phyloP scores from a whole-genome alignment of 2,329 filamentous ascomycete species.

The Lachnellula cervina region DNA sequence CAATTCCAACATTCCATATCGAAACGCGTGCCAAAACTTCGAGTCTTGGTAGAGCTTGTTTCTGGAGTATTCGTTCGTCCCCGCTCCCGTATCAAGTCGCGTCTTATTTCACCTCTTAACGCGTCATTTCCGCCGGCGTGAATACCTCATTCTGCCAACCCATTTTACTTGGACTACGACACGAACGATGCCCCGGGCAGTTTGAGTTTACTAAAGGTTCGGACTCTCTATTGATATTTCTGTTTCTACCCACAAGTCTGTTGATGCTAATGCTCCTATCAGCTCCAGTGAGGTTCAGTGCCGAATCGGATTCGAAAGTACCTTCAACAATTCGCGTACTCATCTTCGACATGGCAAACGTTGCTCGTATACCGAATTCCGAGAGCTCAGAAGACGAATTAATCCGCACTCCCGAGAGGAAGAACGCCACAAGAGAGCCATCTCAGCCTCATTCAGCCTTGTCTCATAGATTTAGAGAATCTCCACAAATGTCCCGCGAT shows the following conservation, averaged over 20 bases:
- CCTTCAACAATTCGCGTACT: background rate
- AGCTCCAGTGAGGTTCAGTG: background rate
- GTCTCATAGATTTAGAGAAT: slow-evolving; percentile 23
- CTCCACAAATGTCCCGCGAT: slow-evolving; percentile 7
- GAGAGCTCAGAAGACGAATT: slow-evolving; percentile 15
- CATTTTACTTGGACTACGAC: too few relatives aligned
- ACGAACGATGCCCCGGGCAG: too few relatives aligned
- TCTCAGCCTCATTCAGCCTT: slow-evolving; percentile 18
- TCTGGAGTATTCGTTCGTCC: background rate
- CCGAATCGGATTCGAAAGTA: background rate
- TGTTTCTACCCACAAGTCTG: too few relatives aligned
- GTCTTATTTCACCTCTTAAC: background rate
- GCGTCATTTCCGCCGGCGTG: background rate
- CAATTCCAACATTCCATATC: background rate
- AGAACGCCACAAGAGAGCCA: slow-evolving; percentile 1
- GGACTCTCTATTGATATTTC: too few relatives aligned
- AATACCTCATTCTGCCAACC: background rate
- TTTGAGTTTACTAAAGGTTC: too few relatives aligned
- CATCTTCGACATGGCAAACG: slow-evolving; percentile 9
- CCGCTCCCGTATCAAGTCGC: background rate
- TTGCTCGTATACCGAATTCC: slow-evolving; percentile 14
- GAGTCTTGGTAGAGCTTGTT: background rate
- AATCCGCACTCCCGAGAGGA: slow-evolving; percentile 9
- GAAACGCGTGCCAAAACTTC: background rate
- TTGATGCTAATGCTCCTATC: too few relatives aligned